Percentiles rank a stretch among this genome's conserved stretches.
Conservation (phyloP, 2,329 filamentous ascomycete species). For the Xylariaceae sp. region DNA sequence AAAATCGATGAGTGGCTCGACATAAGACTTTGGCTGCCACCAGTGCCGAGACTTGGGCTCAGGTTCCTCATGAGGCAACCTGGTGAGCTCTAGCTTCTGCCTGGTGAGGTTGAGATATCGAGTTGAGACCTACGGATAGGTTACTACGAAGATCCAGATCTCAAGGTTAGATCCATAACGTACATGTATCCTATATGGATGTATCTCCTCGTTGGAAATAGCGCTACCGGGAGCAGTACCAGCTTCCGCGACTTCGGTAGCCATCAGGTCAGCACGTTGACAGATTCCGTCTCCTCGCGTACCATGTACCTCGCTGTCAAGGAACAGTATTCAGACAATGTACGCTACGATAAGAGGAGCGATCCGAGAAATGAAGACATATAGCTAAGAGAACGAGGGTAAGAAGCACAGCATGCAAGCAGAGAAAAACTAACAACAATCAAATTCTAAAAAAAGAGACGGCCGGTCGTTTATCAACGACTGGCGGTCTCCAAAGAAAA, state of each 20-base stretch:
- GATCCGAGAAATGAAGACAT: neutral
- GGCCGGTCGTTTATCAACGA: neutral
- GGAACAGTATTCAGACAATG: constrained; percentile 2
- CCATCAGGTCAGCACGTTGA: constrained; percentile 16
- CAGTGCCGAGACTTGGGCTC: constrained; percentile 46
- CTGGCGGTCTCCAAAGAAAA: constrained; percentile 4
- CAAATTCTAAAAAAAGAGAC: no score
- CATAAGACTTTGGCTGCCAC: constrained; percentile 57
- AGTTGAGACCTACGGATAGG: constrained; percentile 53
- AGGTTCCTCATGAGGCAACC: constrained; percentile 57
- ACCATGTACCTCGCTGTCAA: neutral
- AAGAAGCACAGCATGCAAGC: neutral
- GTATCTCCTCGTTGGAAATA: constrained; percentile 40
- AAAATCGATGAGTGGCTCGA: constrained; percentile 63
- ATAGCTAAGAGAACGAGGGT: neutral
- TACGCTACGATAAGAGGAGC: neutral
- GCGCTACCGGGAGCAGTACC: constrained; percentile 24
- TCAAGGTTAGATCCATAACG: constrained; percentile 28
- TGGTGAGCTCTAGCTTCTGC: constrained; percentile 63
- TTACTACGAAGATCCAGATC: constrained; percentile 26
- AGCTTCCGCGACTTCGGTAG: constrained; percentile 25
- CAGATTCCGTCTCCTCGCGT: no score
- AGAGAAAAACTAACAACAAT: neutral
- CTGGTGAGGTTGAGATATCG: constrained; percentile 64
- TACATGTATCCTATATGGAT: constrained; percentile 56